Percentiles rank a stretch among this genome's conserved stretches.
Conservation (phyloP, 2,329 filamentous ascomycete species). For the Calonectria multiphialidica region DNA sequence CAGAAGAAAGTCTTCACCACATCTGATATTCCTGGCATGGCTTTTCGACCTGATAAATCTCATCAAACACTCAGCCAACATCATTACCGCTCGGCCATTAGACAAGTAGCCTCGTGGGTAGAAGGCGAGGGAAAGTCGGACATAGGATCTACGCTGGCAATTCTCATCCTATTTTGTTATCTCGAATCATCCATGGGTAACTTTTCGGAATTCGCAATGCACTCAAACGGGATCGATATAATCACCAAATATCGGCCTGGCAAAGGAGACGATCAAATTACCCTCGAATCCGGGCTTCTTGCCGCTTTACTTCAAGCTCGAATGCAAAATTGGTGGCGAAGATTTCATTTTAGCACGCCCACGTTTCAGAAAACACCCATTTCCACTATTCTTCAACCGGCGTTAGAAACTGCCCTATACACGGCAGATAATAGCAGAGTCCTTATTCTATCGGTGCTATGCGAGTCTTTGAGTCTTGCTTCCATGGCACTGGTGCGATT, state of each 20-base stretch:
- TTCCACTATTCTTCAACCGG: not conserved
- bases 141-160: slow-evolving; percentile 4
- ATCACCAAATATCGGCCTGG: not conserved
- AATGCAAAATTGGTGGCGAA: slow-evolving; percentile 42
- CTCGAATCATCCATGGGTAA: slow-evolving; percentile 40
- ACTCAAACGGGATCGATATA: slow-evolving; percentile 18
- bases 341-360: slow-evolving; percentile 35
- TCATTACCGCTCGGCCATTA: slow-evolving; percentile 22
- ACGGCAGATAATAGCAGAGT: not conserved
- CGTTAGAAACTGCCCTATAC: not conserved
- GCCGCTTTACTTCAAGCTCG: slow-evolving; percentile 31
- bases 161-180: slow-evolving; percentile 36
- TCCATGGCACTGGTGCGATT: slow-evolving; percentile 4
- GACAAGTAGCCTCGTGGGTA: slow-evolving; percentile 2
- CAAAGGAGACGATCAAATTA: not conserved
- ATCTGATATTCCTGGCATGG: not conserved
- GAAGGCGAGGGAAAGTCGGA: not conserved
- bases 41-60: slow-evolving; percentile 9
- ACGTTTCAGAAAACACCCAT: slow-evolving; percentile 21
- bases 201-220: slow-evolving; percentile 33
- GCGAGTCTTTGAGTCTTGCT: slow-evolving; percentile 18
- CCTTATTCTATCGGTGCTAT: slow-evolving; percentile 13
- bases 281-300: slow-evolving; percentile 3
- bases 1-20: not conserved
- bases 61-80: slow-evolving; percentile 16